phyloP scores from a whole-genome alignment of 2,329 filamentous ascomycete genomes.

The Colletotrichum eremochloae region DNA sequence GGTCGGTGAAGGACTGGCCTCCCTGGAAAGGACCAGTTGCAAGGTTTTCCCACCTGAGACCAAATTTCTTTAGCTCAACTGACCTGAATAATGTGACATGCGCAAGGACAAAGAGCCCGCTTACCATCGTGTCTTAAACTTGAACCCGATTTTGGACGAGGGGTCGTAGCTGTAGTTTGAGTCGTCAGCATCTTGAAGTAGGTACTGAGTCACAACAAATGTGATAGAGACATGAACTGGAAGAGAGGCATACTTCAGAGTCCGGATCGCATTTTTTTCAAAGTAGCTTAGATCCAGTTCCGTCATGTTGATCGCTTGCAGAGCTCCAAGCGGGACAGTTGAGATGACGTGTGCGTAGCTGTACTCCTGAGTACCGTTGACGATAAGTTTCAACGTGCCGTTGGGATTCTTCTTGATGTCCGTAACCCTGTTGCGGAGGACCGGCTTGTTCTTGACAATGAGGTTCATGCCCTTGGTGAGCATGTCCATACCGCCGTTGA shows the following conservation, averaged over 20 bases:
- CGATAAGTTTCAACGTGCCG: constrained; percentile 43
- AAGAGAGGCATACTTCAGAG: constrained; percentile 43
- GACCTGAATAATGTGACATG: background rate
- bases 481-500: constrained; percentile 50
- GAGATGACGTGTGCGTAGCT: constrained; percentile 46
- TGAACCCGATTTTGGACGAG: constrained; percentile 49
- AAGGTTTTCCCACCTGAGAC: constrained; percentile 44
- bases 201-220: too few species aligned
- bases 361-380: constrained; percentile 43
- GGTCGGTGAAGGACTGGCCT: constrained; percentile 48
- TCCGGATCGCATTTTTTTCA: constrained; percentile 49
- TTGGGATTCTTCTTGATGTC: constrained; percentile 42
- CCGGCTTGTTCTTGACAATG: constrained; percentile 44
- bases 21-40: constrained; percentile 44
- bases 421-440: constrained; percentile 44
- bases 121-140: constrained; percentile 48
- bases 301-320: constrained; percentile 46
- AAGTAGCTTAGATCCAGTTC: constrained; percentile 48
- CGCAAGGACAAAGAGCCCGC: background rate
- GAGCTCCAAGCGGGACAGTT: constrained; percentile 46
- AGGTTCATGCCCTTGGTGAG: constrained; percentile 48
- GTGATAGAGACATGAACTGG: background rate
- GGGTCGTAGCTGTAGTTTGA: constrained; percentile 45
- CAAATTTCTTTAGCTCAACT: background rate
- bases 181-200: background rate